phyloP scores from a whole-genome alignment of 805 yeast species.

The Lipomyces orientalis region DNA sequence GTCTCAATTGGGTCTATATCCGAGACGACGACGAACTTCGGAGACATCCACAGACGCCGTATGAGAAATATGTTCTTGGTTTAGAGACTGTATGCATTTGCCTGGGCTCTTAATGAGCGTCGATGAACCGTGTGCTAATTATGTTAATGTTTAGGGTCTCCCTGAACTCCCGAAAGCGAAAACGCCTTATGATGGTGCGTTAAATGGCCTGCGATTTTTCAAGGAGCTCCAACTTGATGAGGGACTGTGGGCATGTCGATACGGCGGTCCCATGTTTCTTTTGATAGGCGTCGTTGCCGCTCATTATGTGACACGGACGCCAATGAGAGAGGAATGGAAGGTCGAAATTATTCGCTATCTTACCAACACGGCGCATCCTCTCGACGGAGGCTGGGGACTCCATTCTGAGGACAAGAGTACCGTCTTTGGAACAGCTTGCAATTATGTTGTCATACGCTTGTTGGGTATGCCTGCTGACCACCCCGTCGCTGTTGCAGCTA shows the following conservation, averaged over 20 bases:
- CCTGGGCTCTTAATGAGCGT: neutral
- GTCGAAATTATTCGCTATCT: slow-evolving; percentile 81
- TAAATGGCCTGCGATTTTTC: slow-evolving; percentile 76
- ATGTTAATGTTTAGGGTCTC: slow-evolving; percentile 40
- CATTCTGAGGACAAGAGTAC: slow-evolving; percentile 93
- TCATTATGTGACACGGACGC: slow-evolving; percentile 68
- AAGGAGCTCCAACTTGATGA: slow-evolving; percentile 69
- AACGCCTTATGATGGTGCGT: slow-evolving; percentile 65
- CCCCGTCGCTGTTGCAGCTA: slow-evolving; percentile 77
- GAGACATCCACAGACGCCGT: slow-evolving; percentile 53
- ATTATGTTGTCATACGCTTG: slow-evolving; percentile 80
- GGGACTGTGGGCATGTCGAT: slow-evolving; percentile 89
- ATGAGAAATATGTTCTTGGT: slow-evolving; percentile 62
- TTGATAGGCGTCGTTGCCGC: slow-evolving; percentile 85
- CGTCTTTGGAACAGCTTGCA: slow-evolving; percentile 90
- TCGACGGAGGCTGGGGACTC: slow-evolving; percentile 99
- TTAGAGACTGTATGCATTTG: slow-evolving; percentile 41
- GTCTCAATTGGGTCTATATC: slow-evolving; percentile 66
- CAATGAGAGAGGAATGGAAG: slow-evolving; percentile 68
- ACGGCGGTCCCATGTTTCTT: slow-evolving; percentile 98
- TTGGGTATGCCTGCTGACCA: slow-evolving; percentile 78
- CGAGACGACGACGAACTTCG: slow-evolving; percentile 46
- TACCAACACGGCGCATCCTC: slow-evolving; percentile 93
- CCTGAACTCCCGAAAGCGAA: slow-evolving; percentile 45
- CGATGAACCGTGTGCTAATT: neutral